Percentiles rank a stretch among this genome's conserved stretches.
These are phyloP conservation scores for Trichosporon sp. DNA, from an alignment of 1,284 basidiomycete species.

Conservation along the genomic window DNA sequence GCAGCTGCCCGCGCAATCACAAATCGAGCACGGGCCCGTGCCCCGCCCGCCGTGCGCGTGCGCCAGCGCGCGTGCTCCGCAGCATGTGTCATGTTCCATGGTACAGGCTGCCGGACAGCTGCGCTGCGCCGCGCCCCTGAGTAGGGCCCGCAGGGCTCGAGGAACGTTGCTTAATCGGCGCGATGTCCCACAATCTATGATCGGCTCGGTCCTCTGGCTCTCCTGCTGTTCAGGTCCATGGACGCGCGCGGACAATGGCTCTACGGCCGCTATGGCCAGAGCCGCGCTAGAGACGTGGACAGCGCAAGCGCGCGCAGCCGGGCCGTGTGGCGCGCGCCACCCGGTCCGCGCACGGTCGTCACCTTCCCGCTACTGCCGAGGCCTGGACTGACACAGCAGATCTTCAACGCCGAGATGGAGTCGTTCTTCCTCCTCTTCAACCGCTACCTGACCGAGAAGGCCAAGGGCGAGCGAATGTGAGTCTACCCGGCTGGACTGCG, in stretches of 20 bases:
- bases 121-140: background rate
- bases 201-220: background rate
- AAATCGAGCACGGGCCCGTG: background rate
- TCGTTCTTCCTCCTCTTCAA: conserved; percentile 99
- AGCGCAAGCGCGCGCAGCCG: background rate
- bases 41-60: too few species aligned
- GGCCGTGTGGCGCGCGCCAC: background rate
- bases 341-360: background rate
- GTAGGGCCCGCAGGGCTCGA: too few species aligned
- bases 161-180: background rate
- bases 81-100: background rate
- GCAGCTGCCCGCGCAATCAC: background rate
- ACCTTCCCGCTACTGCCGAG: background rate
- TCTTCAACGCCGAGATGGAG: conserved; percentile 97
- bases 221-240: background rate
- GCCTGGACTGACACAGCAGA: conserved; percentile 53
- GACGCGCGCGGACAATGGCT: background rate
- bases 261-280: background rate
- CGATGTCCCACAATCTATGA: background rate
- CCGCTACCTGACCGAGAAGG: conserved; percentile 91
- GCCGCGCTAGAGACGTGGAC: background rate
- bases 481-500: conserved; percentile 41
- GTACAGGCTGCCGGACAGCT: background rate
- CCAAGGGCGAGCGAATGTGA: conserved; percentile 90
- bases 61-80: background rate